phyloP scores from a whole-genome alignment of 2,329 filamentous ascomycete species.

The Cytospora chrysosperma region DNA sequence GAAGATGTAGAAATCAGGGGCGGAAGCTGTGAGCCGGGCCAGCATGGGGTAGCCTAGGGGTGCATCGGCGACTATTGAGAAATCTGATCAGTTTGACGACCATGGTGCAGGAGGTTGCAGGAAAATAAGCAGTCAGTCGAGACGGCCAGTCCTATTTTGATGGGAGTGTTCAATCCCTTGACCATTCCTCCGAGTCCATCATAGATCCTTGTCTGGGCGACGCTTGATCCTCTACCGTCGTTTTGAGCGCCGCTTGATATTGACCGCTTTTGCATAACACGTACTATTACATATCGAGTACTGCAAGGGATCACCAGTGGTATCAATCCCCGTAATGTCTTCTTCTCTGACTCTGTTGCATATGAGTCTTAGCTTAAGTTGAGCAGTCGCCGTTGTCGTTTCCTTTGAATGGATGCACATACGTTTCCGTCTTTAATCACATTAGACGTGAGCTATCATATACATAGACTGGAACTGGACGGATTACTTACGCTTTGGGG shows the following conservation, averaged over 20 bases:
- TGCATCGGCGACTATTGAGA: neutral
- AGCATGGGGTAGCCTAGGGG: conserved; percentile 2
- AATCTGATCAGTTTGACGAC: neutral
- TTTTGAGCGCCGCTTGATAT: no score
- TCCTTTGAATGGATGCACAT: neutral
- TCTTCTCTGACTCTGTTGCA: neutral
- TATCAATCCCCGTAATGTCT: neutral
- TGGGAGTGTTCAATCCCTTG: no score
- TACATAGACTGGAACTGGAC: neutral
- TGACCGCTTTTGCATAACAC: neutral
- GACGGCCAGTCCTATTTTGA: neutral
- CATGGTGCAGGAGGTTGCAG: neutral
- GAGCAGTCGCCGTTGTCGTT: no score
- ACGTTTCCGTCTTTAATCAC: neutral
- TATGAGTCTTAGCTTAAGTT: neutral
- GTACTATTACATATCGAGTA: neutral
- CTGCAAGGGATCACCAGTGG: neutral
- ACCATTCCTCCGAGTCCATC: no score
- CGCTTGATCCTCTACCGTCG: no score
- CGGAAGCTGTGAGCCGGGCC: neutral
- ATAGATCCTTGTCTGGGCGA: no score
- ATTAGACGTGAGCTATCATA: neutral
- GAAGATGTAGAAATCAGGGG: neutral
- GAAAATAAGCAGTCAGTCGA: neutral
- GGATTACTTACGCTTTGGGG: neutral